Evolutionary conservation across 2,329 filamentous ascomycete species (phyloP).

Genomic region (Hansfordia pulvinata): DNA sequence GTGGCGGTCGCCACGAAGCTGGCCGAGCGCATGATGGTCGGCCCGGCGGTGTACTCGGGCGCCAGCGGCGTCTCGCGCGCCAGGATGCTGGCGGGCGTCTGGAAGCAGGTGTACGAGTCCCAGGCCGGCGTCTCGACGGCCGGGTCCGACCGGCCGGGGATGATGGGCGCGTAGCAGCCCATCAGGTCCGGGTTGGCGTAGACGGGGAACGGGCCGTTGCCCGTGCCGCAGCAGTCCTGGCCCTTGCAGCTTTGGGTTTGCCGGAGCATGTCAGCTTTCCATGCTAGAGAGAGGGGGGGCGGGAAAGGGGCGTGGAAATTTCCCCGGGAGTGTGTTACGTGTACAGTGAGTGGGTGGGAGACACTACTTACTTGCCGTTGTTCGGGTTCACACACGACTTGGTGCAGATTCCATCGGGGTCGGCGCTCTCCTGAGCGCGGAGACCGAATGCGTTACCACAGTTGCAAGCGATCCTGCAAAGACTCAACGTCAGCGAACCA

Average conservation of each 20-base stretch:
- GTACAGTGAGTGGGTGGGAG: no score
- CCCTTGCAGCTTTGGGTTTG: conserved; percentile 8
- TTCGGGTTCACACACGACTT: conserved; percentile 1
- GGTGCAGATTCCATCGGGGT: conserved; percentile 1
- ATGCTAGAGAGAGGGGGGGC: no score
- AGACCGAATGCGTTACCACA: conserved; percentile 4
- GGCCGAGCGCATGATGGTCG: conserved; percentile 5
- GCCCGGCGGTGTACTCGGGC: conserved; percentile 1
- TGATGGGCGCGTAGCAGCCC: conserved; percentile 24
- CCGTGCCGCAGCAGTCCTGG: conserved; percentile 11
- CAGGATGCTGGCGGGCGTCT: conserved; percentile 5
- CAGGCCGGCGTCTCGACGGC: conserved; percentile 1
- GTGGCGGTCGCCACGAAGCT: conserved; percentile 8
- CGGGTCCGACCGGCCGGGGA: conserved; percentile 10
- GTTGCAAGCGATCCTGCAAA: no score
- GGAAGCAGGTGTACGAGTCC: conserved; percentile 9
- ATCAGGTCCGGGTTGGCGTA: conserved; percentile 35
- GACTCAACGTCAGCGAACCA: conserved; percentile 3
- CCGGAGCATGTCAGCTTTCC: no score
- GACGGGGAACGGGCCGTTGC: conserved; percentile 24
- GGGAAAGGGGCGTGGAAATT: no score
- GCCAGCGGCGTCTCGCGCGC: conserved; percentile 1
- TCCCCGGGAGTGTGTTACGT: no score
- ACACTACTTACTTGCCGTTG: conserved; percentile 2
- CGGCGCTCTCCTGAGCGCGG: background rate